phyloP scores from a whole-genome alignment of 2,329 filamentous ascomycete species.

The Neonectria faginata region DNA sequence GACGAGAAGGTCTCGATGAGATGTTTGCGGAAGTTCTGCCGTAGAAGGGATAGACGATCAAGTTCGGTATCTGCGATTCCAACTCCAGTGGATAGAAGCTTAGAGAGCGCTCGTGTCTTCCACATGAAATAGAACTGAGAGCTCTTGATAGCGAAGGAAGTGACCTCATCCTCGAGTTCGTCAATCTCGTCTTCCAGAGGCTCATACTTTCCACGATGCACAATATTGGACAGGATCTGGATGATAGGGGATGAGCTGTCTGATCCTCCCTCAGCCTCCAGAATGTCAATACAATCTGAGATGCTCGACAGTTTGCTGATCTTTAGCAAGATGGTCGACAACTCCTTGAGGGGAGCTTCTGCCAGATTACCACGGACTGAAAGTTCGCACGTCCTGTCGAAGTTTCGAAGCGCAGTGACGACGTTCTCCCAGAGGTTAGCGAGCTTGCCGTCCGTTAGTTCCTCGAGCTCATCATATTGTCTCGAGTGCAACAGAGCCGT shows the following conservation, averaged over 20 bases:
- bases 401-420: conserved; percentile 76
- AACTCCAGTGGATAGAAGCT: conserved; percentile 65
- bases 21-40: conserved; percentile 69
- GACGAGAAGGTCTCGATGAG: conserved; percentile 77
- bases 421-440: conserved; percentile 88
- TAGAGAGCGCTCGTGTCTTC: conserved; percentile 76
- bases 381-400: conserved; percentile 79
- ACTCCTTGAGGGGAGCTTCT: conserved; percentile 72
- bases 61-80: conserved; percentile 69
- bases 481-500: conserved; percentile 86
- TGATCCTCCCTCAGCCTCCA: conserved; percentile 72
- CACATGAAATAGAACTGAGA: conserved; percentile 95
- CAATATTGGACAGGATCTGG: conserved; percentile 77
- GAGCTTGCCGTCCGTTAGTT: conserved; percentile 84
- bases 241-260: conserved; percentile 67
- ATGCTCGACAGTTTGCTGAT: conserved; percentile 84
- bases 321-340: conserved; percentile 81
- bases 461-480: conserved; percentile 87
- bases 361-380: conserved; percentile 76
- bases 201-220: conserved; percentile 78
- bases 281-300: conserved; percentile 78
- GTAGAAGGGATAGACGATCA: conserved; percentile 67
- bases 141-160: conserved; percentile 79
- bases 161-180: conserved; percentile 82
- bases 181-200: conserved; percentile 78